Evolutionary conservation across 2,329 filamentous ascomycete genomes (phyloP).

Genomic region (Cercospora sp.): DNA sequence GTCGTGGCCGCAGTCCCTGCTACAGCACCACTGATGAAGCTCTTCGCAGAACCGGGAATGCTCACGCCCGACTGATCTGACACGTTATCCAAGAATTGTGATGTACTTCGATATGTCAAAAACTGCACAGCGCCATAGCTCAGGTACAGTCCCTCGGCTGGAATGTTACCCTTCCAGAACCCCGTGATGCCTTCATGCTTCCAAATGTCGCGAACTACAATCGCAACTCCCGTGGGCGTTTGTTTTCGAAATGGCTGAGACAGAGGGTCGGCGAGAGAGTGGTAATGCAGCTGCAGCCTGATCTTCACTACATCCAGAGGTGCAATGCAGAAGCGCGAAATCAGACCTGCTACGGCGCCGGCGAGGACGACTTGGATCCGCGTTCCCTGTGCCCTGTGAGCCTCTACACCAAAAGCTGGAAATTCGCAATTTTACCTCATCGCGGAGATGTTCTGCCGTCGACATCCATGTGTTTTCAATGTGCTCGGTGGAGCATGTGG

Average conservation of each 20-base stretch:
- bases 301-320: slow-evolving; percentile 98
- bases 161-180: slow-evolving; percentile 97
- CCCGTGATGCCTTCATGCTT: slow-evolving; percentile 77
- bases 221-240: slow-evolving; percentile 30
- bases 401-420: neutral
- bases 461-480: slow-evolving; percentile 58
- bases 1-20: slow-evolving; percentile 82
- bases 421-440: slow-evolving; percentile 58
- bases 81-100: slow-evolving; percentile 63
- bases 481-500: neutral
- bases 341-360: slow-evolving; percentile 74
- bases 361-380: slow-evolving; percentile 65
- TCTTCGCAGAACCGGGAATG: slow-evolving; percentile 68
- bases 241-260: slow-evolving; percentile 48
- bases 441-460: slow-evolving; percentile 63
- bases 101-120: slow-evolving; percentile 76
- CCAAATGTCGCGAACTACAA: slow-evolving; percentile 63
- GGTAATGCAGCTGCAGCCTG: slow-evolving; percentile 87
- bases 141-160: slow-evolving; percentile 91
- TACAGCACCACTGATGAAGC: slow-evolving; percentile 78
- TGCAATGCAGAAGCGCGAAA: slow-evolving; percentile 90
- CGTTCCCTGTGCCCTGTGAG: slow-evolving; percentile 55
- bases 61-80: slow-evolving; percentile 48
- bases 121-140: slow-evolving; percentile 90
- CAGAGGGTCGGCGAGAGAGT: slow-evolving; percentile 75